Base-by-base conservation (phyloP, 768 basidiomycete genomes). In the Boletus reticuloceps region DNA sequence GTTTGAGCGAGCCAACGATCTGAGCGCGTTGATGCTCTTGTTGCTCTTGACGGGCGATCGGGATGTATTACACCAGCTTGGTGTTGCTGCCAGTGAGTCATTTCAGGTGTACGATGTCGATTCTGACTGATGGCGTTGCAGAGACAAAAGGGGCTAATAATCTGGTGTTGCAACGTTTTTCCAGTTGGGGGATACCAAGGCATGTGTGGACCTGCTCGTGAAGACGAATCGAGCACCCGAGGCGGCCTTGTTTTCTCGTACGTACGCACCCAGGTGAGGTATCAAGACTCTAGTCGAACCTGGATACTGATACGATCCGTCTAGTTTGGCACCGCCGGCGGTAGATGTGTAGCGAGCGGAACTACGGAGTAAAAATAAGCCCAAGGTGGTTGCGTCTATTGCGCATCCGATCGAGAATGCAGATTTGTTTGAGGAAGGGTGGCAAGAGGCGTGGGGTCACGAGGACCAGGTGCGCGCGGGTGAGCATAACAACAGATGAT, bases 241-340 rank as follows among this genome's bases (percentile, higher is more conserved):
- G 71, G 97, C 94, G 10, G 95, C 94, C 10, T 70, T 97, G 54
- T 95, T 98, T 66, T 92, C 96, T 17, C 82, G 97, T 54, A 96
- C 94, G 10, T 98, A 98, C 73, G 84, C 86, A 5, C 95, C 97
- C 2, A 88, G 86, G 88, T 88, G 47, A 36, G 57, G 47, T 3
- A 29, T 20, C 19, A 2, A 14, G 34, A 36, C 11, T 8, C 19
- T 22, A 8, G 44, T 45, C 6, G 38, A n/a, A 19, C 39, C 1
- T 12, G 39, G n/a, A 20, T 38, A 2, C 32, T 56, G 37, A 62
- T 0, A 9, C 10, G 25, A 12, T 32, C 1, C 7, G 42, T 20
- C 42, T 59, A 91, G 89, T 67, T 76, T 82, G 66, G 83, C 77
- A 9, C 72, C 88, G 8, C 79, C 78, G 66, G 79, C 83, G 1